Base-by-base conservation (phyloP, 2,329 filamentous ascomycete genomes). In the Claviceps arundinis region DNA sequence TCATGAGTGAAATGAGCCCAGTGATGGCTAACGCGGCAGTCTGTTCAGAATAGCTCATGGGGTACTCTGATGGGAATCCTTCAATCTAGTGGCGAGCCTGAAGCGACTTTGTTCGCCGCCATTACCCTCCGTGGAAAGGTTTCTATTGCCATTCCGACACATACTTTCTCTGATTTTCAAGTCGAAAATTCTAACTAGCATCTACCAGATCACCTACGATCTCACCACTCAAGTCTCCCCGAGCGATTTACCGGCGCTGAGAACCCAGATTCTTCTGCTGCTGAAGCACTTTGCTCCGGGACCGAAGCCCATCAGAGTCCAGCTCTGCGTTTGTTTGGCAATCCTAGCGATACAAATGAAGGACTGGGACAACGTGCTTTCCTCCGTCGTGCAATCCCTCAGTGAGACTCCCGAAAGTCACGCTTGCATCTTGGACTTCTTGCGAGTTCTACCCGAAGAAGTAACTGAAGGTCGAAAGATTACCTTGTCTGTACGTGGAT, bases 401-500 rank as follows among this genome's bases (percentile, higher is more conserved):
- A 85, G 86, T 58, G 81, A 79, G 65, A 85, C 86, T 63, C 80
- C 85, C 55, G 81, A 84, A 64, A 89, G 85, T 66, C 82, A 93
- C 62, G 82, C 89, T 58, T 93, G 87, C 68, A 86, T 97, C 62
- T 77, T 98, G 64, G 93, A 98, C 69, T 98, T 98, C 69, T 77
- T 98, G 59, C 89, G 89, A 69, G 90, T 98, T 62, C 82, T 98
- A 59, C 93, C 93, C 52, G 93, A 98, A 76, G 93, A 98, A 78
- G 93, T 98, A 65, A 97, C 88, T 61, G 91, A 98, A 78, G 93
- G 93, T 73, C 89, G 93, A 73, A 98, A 97, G 76, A 96, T 98
- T 78, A 95, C 89, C 78, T 80, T 98, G 73, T 90, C 89, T 81
- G 90, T 95, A 93, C 75, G 89, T 91, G 79, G 82, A 85, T 74